These are phyloP conservation scores for Odonthalia washingtoniensis DNA, from an alignment of 31 red algal genomes.

Conservation along the genomic window DNA sequence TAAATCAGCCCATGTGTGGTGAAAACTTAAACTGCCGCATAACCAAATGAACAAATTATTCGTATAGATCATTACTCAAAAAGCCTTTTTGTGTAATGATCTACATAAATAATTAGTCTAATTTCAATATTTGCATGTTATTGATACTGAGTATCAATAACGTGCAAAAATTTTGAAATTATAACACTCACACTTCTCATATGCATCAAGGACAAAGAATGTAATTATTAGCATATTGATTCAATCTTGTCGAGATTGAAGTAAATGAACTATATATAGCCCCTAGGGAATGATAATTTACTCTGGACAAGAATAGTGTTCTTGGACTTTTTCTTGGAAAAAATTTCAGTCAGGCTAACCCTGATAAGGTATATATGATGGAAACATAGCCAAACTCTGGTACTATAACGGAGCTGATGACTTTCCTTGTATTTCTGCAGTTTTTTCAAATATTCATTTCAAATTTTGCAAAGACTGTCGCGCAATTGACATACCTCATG, in stretches of 20 bases:
- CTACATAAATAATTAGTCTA: too few species aligned
- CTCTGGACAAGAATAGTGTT: not conserved
- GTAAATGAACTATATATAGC: not conserved
- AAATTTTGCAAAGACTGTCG: constrained; percentile 33
- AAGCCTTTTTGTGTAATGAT: too few species aligned
- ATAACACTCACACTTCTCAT: too few species aligned
- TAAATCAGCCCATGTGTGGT: too few species aligned
- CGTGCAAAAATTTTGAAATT: too few species aligned
- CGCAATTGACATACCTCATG: constrained; percentile 34
- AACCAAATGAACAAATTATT: too few species aligned
- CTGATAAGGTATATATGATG: not conserved
- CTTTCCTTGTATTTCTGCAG: constrained; percentile 13
- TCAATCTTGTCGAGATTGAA: not conserved
- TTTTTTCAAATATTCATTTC: constrained; percentile 33
- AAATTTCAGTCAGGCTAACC: not conserved
- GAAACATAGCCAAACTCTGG: not conserved
- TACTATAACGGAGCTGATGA: not conserved
- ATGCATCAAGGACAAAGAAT: constrained; percentile 14
- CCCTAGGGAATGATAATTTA: constrained; percentile 1
- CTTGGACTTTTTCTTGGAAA: constrained; percentile 1
- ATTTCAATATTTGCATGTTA: too few species aligned
- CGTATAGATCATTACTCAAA: too few species aligned
- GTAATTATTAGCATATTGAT: not conserved
- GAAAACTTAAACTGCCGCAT: too few species aligned
- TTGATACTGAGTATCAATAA: too few species aligned